Base-by-base conservation (phyloP, 2,329 filamentous ascomycete species). In the Sarocladiaceae sp. region DNA sequence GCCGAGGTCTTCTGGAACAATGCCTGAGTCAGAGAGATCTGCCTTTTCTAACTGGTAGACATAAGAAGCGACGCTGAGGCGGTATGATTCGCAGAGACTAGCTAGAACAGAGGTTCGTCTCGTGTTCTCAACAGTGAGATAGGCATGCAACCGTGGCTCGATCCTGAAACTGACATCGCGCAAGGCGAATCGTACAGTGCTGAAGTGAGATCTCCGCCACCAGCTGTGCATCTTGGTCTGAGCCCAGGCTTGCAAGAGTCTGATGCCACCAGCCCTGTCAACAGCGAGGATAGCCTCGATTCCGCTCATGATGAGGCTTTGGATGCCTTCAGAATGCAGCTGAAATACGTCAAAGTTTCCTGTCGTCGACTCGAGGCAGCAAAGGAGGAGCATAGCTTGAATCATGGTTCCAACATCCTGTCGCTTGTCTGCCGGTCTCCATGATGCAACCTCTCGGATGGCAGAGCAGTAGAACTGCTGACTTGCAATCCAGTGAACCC, bases 391-490 rank as follows among this genome's bases (percentile, higher is more conserved):
- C 6, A 35, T 35, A 20, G 33, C 33, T 20, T 35, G 33, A 13
- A 35, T 35, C 10, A 35, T 35, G 10, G 33, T 35, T 11, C 33
- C 16, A 4, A 35, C 33, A 35, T 35, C 33, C 15, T 35, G 33
- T 6, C 18, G 33, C 6, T 35, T 35, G 6, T 35, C 33, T 18
- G 33, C 18, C 13, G 33, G 33, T 35, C 6, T 20, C 33, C 33
- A 35, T 19, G 33, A 35, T 20, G 15, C 33, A 19, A 35, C 21
- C 6, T 35, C 10, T 18, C 18, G 11, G 9, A 20, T 35, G 33
- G 33, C 33, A 35, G 33, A 35, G 33, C 33, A 35, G 33, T 35
- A 35, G 33, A 35, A 35, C 21, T 35, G 9, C 33, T 35, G 33
- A 19, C 33, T 35, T 35, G 33, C 33, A 10, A 35, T 35, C 33